Evolutionary conservation across 106 monocot genomes (phyloP).

Genomic region (Hemerocallis citrina): DNA sequence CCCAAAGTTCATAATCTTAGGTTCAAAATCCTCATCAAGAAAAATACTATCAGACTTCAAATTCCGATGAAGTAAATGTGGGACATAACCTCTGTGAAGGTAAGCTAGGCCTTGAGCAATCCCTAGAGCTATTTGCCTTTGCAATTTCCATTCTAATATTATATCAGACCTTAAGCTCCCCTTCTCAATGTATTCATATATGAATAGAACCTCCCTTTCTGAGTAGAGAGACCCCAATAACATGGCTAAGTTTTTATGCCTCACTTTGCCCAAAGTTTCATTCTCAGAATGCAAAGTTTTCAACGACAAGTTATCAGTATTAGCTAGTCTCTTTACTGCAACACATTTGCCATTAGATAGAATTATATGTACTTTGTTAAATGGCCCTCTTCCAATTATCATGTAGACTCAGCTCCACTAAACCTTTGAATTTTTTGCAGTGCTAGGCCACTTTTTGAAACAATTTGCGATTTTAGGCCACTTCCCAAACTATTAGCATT

Average conservation of each 20-base stretch:
- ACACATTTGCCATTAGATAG: slow-evolving; percentile 31
- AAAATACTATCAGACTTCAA: slow-evolving; percentile 57
- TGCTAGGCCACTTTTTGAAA: too few relatives aligned
- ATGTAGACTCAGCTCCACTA: slow-evolving; percentile 35
- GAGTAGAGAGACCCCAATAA: slow-evolving; percentile 60
- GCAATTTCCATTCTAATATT: slow-evolving; percentile 28
- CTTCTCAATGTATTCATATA: slow-evolving; percentile 31
- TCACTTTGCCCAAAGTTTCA: slow-evolving; percentile 40
- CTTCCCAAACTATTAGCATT: too few relatives aligned
- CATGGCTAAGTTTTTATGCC: slow-evolving; percentile 51
- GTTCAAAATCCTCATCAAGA: slow-evolving; percentile 42
- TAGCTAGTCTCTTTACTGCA: slow-evolving; percentile 33
- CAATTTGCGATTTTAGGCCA: too few relatives aligned
- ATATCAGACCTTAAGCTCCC: slow-evolving; percentile 37
- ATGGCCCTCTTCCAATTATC: slow-evolving; percentile 53
- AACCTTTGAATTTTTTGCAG: too few relatives aligned
- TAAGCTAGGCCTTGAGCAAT: slow-evolving; percentile 46
- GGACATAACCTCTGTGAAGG: slow-evolving; percentile 53
- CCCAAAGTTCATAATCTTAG: slow-evolving; percentile 43
- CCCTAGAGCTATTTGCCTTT: slow-evolving; percentile 50
- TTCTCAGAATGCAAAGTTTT: slow-evolving; percentile 36
- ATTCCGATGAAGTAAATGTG: slow-evolving; percentile 46
- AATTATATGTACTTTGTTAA: slow-evolving; percentile 37
- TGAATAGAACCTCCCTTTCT: slow-evolving; percentile 29
- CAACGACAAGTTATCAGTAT: slow-evolving; percentile 13